Evolutionary conservation across 2,329 filamentous ascomycete genomes (phyloP).

Genomic region (Colletotrichum sojae): DNA sequence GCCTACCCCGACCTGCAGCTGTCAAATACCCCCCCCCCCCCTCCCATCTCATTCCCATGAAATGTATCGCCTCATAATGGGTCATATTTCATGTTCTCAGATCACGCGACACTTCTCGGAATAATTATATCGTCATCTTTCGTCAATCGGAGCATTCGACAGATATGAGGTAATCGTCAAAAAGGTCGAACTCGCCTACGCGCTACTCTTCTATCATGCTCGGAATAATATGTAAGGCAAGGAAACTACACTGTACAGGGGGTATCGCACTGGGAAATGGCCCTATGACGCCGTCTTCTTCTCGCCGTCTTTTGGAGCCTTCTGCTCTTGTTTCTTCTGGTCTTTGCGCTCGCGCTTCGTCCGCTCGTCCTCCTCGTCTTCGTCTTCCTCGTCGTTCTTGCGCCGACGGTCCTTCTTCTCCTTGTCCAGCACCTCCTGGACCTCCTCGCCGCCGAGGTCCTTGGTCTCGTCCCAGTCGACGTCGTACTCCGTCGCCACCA

Average conservation of each 20-base stretch:
- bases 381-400: conserved; percentile 53
- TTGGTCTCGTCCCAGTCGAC: conserved; percentile 87
- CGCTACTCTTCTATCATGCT: conserved; percentile 10
- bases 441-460: conserved; percentile 79
- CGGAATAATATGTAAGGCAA: neutral
- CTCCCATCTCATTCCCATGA: neutral
- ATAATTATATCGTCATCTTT: neutral
- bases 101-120: neutral
- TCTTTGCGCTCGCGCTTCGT: conserved; percentile 52
- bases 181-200: neutral
- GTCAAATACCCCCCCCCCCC: neutral
- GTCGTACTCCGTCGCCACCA: conserved; percentile 87
- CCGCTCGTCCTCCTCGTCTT: conserved; percentile 54
- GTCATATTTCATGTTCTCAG: too few species aligned
- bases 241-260: conserved; percentile 12
- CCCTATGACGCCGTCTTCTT: conserved; percentile 23
- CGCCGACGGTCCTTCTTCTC: conserved; percentile 60
- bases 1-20: too few species aligned
- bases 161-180: neutral
- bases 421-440: conserved; percentile 69
- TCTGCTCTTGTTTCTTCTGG: conserved; percentile 46
- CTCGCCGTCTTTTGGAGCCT: conserved; percentile 42
- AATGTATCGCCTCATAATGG: neutral
- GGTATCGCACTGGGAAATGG: conserved; percentile 13
- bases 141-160: neutral